phyloP scores from a whole-genome alignment of 768 basidiomycete genomes.

The Pleurotus cornucopiae region DNA sequence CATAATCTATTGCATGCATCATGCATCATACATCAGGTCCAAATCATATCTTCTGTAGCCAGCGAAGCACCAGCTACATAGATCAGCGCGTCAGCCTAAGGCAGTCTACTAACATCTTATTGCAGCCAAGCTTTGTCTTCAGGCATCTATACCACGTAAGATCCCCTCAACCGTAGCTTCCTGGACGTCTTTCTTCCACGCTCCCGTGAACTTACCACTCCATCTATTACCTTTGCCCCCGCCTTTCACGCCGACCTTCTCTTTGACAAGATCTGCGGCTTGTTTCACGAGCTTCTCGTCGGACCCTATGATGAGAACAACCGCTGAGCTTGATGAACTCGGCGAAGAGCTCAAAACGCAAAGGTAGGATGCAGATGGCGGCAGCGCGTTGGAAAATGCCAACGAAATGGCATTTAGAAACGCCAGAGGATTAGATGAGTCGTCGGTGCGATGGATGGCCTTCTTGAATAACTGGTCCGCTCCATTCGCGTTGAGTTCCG shows the following conservation, averaged over 20 bases:
- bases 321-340: slow-evolving; percentile 40
- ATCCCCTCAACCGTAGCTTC: slow-evolving; percentile 32
- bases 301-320: slow-evolving; percentile 58
- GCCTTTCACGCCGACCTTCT: slow-evolving; percentile 61
- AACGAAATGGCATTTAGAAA: slow-evolving; percentile 58
- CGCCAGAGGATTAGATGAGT: slow-evolving; percentile 51
- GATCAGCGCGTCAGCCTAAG: no score
- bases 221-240: slow-evolving; percentile 74
- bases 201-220: slow-evolving; percentile 70
- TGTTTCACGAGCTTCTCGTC: slow-evolving; percentile 58
- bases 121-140: background rate
- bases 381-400: slow-evolving; percentile 31
- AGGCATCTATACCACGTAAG: slow-evolving; percentile 15
- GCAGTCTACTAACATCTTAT: no score
- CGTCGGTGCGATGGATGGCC: slow-evolving; percentile 58
- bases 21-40: no score
- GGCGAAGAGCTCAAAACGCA: slow-evolving; percentile 64
- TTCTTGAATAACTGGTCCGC: slow-evolving; percentile 31
- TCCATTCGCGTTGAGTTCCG: slow-evolving; percentile 26
- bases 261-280: slow-evolving; percentile 52
- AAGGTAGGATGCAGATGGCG: slow-evolving; percentile 28
- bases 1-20: no score
- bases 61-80: no score
- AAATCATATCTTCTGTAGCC: no score
- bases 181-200: slow-evolving; percentile 54